A percentile compares a stretch with the other conserved stretches of the same genome.
These are phyloP conservation scores for Cetraspora pellucida DNA, from an alignment of 192 early-diverging fungal species.

Conservation along the genomic window DNA sequence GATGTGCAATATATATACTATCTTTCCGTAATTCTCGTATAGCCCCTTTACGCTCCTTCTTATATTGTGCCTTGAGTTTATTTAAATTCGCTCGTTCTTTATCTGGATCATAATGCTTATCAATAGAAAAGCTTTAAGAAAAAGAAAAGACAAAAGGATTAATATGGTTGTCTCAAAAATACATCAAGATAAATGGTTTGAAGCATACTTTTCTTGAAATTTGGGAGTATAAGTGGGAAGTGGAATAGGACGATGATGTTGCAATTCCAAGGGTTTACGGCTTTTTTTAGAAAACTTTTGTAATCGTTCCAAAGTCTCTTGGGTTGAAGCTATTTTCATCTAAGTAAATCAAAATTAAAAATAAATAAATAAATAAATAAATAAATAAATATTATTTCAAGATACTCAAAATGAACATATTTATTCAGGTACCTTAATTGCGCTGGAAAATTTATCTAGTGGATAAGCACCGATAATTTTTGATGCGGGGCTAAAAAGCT, in stretches of 20 bases:
- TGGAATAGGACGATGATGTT: conserved; percentile 83
- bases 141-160: background rate
- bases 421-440: conserved; percentile 36
- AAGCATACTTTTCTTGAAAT: conserved; percentile 71
- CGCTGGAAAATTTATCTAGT: conserved; percentile 35
- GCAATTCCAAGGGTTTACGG: conserved; percentile 78
- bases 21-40: conserved; percentile 96
- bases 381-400: background rate
- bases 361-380: background rate
- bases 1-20: conserved; percentile 79
- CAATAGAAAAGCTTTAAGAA: conserved; percentile 73
- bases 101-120: conserved; percentile 81
- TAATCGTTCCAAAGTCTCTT: conserved; percentile 52
- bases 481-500: conserved; percentile 47
- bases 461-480: conserved; percentile 15
- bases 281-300: conserved; percentile 51
- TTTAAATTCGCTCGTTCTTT: conserved; percentile 69
- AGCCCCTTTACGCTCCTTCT: conserved; percentile 93
- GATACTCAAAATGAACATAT: background rate
- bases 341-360: conserved; percentile 28
- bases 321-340: conserved; percentile 38
- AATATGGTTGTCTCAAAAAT: conserved; percentile 3
- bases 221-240: conserved; percentile 88
- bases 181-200: background rate
- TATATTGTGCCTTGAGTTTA: conserved; percentile 82